A percentile compares a stretch with the other conserved stretches of the same genome.
Evolutionary conservation across 345 rosid species (phyloP).

Genomic region (Diplotaxis tenuifolia): DNA sequence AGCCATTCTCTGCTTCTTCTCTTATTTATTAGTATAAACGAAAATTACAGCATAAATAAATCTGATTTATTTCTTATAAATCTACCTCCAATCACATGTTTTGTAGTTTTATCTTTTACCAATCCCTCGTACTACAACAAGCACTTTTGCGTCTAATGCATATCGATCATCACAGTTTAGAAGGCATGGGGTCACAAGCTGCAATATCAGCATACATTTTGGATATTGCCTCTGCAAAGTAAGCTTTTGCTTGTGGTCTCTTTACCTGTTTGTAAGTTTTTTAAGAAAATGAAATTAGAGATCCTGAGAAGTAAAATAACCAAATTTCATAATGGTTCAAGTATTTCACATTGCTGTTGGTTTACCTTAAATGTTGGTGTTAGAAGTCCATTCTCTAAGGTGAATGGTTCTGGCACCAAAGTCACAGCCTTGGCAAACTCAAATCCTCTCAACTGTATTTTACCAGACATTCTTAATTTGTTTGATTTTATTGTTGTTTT

Average conservation of each 20-base stretch:
- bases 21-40: not conserved
- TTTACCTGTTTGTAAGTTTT: conserved; percentile 53
- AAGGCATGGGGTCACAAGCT: conserved; percentile 33
- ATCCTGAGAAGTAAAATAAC: not conserved
- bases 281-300: not conserved
- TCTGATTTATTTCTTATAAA: not conserved
- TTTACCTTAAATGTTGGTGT: conserved; percentile 87
- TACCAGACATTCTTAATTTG: not conserved
- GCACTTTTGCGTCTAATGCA: not conserved
- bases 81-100: conserved; percentile 18
- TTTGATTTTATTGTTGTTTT: no score
- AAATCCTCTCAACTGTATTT: conserved; percentile 61
- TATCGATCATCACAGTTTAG: conserved; percentile 27
- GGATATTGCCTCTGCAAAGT: conserved; percentile 62
- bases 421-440: conserved; percentile 80
- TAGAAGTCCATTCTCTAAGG: conserved; percentile 74
- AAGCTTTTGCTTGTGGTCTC: conserved; percentile 77
- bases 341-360: not conserved
- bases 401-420: conserved; percentile 74
- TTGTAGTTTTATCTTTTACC: not conserved
- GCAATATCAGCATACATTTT: conserved; percentile 68
- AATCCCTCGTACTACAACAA: not conserved
- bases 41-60: not conserved
- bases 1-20: not conserved
- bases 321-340: not conserved